Base-by-base conservation (phyloP, 2,329 filamentous ascomycete genomes). In the Colletotrichum camelliae region DNA sequence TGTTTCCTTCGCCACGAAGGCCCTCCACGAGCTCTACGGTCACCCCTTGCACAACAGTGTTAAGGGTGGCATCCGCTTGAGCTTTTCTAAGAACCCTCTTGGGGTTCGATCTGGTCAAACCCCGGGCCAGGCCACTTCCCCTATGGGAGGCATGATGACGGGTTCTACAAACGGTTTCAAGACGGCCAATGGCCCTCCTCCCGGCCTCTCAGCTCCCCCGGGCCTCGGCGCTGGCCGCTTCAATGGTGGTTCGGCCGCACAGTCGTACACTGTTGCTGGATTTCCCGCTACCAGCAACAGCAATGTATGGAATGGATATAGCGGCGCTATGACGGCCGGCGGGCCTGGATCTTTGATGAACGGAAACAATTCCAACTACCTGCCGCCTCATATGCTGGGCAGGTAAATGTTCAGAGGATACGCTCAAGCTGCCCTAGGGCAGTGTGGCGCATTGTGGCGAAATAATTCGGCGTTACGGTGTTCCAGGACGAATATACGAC, bases 81-180 rank as follows among this genome's bases (percentile, higher is more conserved):
- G 96, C 84, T 99, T 98, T 84, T 98, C 96, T 35, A 98, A 98
- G 87, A 98, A 98, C 80, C 97, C 97, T 0, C 90, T 98, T 2
- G 97, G 97, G 27, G 96, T 98, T 33, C 94, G 97, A 61, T 95
- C 94, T 2, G 93, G 92, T 31, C 95, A 96, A 81, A 88, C 86
- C n/a, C 82, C 87, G 10, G 85, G 85, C 31, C 85, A 88, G 72
- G 81, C 82, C 31, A 82, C 82, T 7, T 80, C 83, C 6, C 90
- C 90, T 37, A 91, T 93, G 82, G 91, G 88, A 78, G 92, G 89
- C 29, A 88, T 92, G 77, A 90, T 91, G 80, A 83, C 86, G 29
- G 86, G 85, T 39, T 84, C 88, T 18, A 88, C 87, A 29, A 90
- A 89, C 78, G 89, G 90, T 48, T 96, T 95, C 81, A 89, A 92